Evolutionary conservation across 1,139 yeast species (phyloP).

Genomic region (Chernovozyma aurita): DNA sequence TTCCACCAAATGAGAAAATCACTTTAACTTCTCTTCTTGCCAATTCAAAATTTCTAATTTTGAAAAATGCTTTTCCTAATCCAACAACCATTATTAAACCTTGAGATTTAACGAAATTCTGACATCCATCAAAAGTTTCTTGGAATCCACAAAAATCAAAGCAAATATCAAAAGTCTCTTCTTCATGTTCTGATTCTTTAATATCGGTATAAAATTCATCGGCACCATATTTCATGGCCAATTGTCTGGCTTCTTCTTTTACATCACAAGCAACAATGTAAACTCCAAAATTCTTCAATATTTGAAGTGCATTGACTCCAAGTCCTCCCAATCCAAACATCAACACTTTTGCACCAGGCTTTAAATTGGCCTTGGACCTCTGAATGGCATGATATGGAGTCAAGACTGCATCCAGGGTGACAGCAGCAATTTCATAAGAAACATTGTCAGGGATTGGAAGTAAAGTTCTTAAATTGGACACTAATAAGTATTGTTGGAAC

Average conservation of each 20-base stretch:
- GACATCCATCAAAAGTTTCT: constrained; percentile 29
- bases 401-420: constrained; percentile 45
- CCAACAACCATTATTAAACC: constrained; percentile 47
- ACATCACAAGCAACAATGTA: constrained; percentile 38
- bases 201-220: constrained; percentile 37
- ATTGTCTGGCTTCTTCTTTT: constrained; percentile 24
- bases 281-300: constrained; percentile 37
- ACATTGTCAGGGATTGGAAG: constrained; percentile 46
- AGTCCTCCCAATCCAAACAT: constrained; percentile 49
- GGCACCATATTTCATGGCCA: constrained; percentile 40
- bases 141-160: constrained; percentile 46
- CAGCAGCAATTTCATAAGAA: constrained; percentile 44
- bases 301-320: constrained; percentile 47
- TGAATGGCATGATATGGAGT: constrained; percentile 50
- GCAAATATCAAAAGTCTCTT: constrained; percentile 34
- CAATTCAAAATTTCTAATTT: constrained; percentile 30
- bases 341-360: constrained; percentile 37
- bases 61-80: constrained; percentile 32
- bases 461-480: constrained; percentile 31
- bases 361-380: constrained; percentile 28
- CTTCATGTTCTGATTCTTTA: constrained; percentile 20
- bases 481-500: constrained; percentile 42
- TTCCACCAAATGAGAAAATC: constrained; percentile 45
- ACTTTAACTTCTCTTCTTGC: constrained; percentile 41
- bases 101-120: constrained; percentile 26